Conservation (phyloP, 768 basidiomycete species). For the Fistulinella prunicolor region DNA sequence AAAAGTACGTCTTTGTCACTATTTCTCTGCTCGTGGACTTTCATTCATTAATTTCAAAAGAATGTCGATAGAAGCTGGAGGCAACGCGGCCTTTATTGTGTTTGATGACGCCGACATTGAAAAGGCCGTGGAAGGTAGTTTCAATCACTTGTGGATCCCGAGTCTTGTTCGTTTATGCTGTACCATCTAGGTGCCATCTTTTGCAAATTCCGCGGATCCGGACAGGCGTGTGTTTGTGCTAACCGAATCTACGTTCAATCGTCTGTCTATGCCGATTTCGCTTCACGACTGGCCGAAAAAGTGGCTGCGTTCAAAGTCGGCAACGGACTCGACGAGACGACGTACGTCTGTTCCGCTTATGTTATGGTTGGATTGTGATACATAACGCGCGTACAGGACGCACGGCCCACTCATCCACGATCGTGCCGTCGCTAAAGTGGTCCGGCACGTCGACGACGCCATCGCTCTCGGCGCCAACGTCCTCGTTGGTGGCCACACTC, state of each 20-base stretch:
- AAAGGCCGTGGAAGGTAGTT: conserved; percentile 77
- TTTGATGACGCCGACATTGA: conserved; percentile 96
- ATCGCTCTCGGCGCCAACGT: conserved; percentile 81
- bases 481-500: conserved; percentile 80
- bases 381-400: conserved; percentile 47
- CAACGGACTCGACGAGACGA: conserved; percentile 74
- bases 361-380: background rate
- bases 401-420: conserved; percentile 94
- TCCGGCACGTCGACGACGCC: conserved; percentile 85
- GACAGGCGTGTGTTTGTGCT: conserved; percentile 85
- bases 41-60: conserved; percentile 25
- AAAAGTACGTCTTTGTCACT: conserved; percentile 54
- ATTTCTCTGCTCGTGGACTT: background rate
- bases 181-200: conserved; percentile 53
- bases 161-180: background rate
- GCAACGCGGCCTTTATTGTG: conserved; percentile 95
- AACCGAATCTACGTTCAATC: conserved; percentile 95
- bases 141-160: background rate
- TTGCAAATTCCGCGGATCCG: conserved; percentile 78
- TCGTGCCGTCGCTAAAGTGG: conserved; percentile 82
- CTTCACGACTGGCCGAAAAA: conserved; percentile 77
- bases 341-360: conserved; percentile 45
- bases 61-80: conserved; percentile 83
- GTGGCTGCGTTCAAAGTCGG: conserved; percentile 87
- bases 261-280: conserved; percentile 88